These are phyloP conservation scores for Botrytis sinoallii DNA, from an alignment of 2,329 filamentous ascomycete genomes.

Conservation along the genomic window DNA sequence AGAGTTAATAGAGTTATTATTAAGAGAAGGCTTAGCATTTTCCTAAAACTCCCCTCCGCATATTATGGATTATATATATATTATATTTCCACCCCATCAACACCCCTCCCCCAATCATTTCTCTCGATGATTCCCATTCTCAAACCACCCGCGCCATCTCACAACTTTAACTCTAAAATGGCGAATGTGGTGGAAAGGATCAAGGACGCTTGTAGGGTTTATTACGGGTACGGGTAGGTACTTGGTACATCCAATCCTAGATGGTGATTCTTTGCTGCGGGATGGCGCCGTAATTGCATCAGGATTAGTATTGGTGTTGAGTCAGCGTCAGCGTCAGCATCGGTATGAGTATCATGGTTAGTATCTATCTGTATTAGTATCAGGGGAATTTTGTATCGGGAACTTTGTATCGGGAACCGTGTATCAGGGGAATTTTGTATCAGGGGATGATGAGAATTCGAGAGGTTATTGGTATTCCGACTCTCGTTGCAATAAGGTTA, in stretches of 20 bases:
- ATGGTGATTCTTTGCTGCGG: background rate
- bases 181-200: background rate
- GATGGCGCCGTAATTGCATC: slow-evolving; percentile 8
- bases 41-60: background rate
- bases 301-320: background rate
- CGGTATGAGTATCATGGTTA: background rate
- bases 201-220: background rate
- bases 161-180: slow-evolving; percentile 8
- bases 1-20: background rate
- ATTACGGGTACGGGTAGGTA: background rate
- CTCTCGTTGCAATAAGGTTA: no score
- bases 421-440: no score
- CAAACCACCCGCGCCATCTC: background rate
- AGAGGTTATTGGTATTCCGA: no score
- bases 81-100: background rate
- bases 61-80: no score
- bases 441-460: no score
- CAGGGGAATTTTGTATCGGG: background rate
- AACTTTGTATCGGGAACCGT: no score
- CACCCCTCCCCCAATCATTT: background rate
- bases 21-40: slow-evolving; percentile 3
- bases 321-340: background rate
- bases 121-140: background rate
- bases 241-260: background rate
- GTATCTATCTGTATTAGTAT: background rate